Evolutionary conservation across 1,139 yeast genomes (phyloP).

Genomic region (Nakaseomyces kungkrabaensis): DNA sequence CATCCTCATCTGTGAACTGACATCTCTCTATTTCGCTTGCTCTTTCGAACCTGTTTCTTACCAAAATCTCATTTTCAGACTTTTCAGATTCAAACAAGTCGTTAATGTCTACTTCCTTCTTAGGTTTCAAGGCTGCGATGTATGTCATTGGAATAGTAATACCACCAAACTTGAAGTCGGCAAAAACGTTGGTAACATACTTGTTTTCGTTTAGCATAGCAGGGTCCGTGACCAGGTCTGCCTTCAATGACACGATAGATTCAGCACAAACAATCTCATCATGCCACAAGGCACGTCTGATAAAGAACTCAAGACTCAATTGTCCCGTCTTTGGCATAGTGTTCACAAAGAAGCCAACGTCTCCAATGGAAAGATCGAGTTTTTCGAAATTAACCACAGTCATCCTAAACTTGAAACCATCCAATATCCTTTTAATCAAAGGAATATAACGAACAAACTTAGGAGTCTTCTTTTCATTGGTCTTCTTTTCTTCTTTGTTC

Average conservation of each 20-base stretch:
- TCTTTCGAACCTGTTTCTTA: neutral
- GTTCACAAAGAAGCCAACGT: neutral
- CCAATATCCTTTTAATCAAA: neutral
- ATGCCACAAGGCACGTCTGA: slow-evolving; percentile 10
- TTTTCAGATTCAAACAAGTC: neutral
- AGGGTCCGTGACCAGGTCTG: neutral
- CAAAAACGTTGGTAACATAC: neutral
- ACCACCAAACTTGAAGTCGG: slow-evolving; percentile 11
- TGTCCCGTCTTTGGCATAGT: slow-evolving; percentile 1
- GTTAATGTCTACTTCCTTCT: neutral
- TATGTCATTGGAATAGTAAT: slow-evolving; percentile 8
- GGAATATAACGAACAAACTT: neutral
- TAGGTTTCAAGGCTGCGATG: neutral
- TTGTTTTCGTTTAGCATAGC: neutral
- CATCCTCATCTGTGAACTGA: slow-evolving; percentile 5
- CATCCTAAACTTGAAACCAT: neutral
- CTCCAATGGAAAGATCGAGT: neutral
- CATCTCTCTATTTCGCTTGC: neutral
- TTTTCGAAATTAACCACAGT: neutral
- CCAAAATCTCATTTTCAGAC: neutral
- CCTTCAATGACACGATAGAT: slow-evolving; percentile 7
- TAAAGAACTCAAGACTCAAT: slow-evolving; percentile 4
- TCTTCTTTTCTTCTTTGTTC: neutral
- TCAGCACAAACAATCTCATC: slow-evolving; percentile 12
- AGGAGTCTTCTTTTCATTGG: neutral